phyloP scores from a whole-genome alignment of 2,329 filamentous ascomycete genomes.

The Cladosporium sp. region DNA sequence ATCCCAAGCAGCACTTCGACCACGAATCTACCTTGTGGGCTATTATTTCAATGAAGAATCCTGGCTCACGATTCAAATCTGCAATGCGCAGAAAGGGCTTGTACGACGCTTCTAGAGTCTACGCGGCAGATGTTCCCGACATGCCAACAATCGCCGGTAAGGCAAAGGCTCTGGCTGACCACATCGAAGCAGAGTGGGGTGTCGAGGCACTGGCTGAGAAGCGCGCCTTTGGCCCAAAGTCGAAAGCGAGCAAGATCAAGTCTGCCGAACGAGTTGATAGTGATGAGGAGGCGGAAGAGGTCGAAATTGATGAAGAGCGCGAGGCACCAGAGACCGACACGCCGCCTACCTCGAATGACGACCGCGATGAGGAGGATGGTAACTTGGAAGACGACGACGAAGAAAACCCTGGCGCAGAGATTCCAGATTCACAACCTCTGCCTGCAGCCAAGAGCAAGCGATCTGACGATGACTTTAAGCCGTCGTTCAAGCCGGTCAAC shows the following conservation, averaged over 20 bases:
- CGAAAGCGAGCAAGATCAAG: not conserved
- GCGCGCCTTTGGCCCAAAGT: not conserved
- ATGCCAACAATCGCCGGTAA: not conserved
- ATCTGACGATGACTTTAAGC: not conserved
- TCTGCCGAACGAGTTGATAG: slow-evolving; percentile 4
- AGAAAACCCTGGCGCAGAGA: not conserved
- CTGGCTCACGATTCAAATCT: slow-evolving; percentile 24
- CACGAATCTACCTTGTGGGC: slow-evolving; percentile 37
- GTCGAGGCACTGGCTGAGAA: not conserved
- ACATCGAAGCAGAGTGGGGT: slow-evolving; percentile 12
- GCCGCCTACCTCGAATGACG: not conserved
- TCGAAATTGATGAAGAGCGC: not conserved
- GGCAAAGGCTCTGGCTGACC: slow-evolving; percentile 20
- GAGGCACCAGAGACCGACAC: not conserved
- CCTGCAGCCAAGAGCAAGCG: not conserved
- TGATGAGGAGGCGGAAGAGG: not conserved
- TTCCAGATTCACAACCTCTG: not conserved
- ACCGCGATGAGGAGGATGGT: not conserved
- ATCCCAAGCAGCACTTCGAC: slow-evolving; percentile 20
- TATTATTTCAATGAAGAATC: slow-evolving; percentile 24
- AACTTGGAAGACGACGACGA: not conserved
- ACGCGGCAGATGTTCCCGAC: not conserved
- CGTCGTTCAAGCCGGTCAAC: not conserved
- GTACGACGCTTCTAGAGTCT: slow-evolving; percentile 18
- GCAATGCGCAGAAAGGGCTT: slow-evolving; percentile 26